Conservation (phyloP, 1,139 yeast species). For the Zygotorulaspora mrakii region DNA sequence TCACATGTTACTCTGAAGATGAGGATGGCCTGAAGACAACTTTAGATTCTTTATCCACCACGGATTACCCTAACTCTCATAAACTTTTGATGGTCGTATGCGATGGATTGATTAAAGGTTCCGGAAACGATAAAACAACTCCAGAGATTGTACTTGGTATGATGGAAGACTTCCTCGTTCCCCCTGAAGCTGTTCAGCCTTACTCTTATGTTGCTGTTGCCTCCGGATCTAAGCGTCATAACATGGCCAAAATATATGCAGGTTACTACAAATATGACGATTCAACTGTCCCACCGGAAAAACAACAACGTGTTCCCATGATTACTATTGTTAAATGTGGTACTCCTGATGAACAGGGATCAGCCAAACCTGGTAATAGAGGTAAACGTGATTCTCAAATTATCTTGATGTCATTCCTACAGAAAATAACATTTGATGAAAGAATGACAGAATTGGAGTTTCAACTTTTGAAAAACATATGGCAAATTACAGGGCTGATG, state of each 20-base stretch:
- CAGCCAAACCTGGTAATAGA: slow-evolving; percentile 94
- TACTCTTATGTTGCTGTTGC: slow-evolving; percentile 93
- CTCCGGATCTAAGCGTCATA: slow-evolving; percentile 86
- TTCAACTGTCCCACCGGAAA: slow-evolving; percentile 65
- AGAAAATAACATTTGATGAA: slow-evolving; percentile 88
- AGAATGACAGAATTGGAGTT: slow-evolving; percentile 94
- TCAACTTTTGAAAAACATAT: slow-evolving; percentile 71
- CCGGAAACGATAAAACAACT: slow-evolving; percentile 81
- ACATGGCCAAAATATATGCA: slow-evolving; percentile 93
- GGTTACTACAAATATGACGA: slow-evolving; percentile 86
- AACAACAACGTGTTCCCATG: slow-evolving; percentile 87
- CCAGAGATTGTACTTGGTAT: slow-evolving; percentile 83
- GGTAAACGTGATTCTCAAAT: slow-evolving; percentile 98
- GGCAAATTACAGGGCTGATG: slow-evolving; percentile 86
- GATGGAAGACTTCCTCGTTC: slow-evolving; percentile 79
- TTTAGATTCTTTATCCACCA: slow-evolving; percentile 83
- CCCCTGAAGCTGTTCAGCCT: slow-evolving; percentile 70
- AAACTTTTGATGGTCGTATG: slow-evolving; percentile 79
- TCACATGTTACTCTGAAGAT: slow-evolving; percentile 94
- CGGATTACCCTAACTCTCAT: slow-evolving; percentile 93
- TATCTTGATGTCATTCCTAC: slow-evolving; percentile 87
- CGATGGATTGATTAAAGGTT: slow-evolving; percentile 92
- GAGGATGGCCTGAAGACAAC: slow-evolving; percentile 81
- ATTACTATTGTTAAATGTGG: slow-evolving; percentile 87
- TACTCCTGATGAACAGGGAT: slow-evolving; percentile 70